These are phyloP conservation scores for Neonothopanus nambi DNA, from an alignment of 1,284 basidiomycete species.

Conservation along the genomic window DNA sequence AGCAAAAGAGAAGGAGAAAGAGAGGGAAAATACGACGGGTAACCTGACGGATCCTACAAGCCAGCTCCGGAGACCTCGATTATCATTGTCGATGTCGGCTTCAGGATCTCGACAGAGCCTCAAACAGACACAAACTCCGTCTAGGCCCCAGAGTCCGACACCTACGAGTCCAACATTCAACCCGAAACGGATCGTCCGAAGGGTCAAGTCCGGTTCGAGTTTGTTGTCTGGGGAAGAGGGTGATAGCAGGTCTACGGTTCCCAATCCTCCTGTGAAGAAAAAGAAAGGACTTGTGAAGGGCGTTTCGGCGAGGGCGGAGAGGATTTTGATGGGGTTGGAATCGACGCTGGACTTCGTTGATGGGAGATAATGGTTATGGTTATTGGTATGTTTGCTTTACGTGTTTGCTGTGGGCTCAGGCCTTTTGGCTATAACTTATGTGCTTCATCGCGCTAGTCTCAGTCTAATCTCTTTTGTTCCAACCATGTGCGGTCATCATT, in stretches of 20 bases:
- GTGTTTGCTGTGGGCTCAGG: neutral
- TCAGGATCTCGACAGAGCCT: neutral
- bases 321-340: conserved; percentile 43
- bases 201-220: conserved; percentile 28
- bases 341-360: conserved; percentile 52
- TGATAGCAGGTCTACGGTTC: conserved; percentile 8
- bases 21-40: conserved; percentile 14
- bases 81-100: conserved; percentile 3
- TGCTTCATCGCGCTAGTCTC: no score
- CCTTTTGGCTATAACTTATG: no score
- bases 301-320: conserved; percentile 37
- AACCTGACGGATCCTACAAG: neutral
- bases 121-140: neutral
- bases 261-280: conserved; percentile 22
- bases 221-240: conserved; percentile 18
- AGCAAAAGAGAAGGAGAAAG: conserved; percentile 19
- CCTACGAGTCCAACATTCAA: conserved; percentile 2
- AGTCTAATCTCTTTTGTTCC: no score
- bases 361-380: conserved; percentile 20
- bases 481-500: no score
- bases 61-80: neutral
- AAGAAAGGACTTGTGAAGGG: conserved; percentile 32
- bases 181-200: conserved; percentile 18
- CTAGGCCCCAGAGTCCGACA: neutral
- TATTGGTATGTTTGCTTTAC: no score